These are phyloP conservation scores for Paraurostyla sp. DNA, from an alignment of 73 alveolate species.

Conservation along the genomic window DNA sequence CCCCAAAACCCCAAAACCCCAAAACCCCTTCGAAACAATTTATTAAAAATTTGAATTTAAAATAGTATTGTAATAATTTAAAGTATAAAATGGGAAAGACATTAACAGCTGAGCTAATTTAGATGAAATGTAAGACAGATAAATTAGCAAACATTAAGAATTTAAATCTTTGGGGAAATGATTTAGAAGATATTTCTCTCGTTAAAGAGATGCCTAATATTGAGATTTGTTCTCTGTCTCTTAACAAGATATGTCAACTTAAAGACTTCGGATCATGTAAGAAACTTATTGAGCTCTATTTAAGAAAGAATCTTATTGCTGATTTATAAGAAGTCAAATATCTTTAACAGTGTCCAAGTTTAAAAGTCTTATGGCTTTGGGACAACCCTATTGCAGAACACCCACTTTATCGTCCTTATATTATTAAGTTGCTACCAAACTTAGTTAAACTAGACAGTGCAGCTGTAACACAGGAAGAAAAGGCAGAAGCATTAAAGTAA, in stretches of 20 bases:
- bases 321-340: slow-evolving; percentile 91
- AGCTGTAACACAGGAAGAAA: slow-evolving; percentile 69
- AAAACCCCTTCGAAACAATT: too few relatives aligned
- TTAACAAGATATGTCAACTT: slow-evolving; percentile 91
- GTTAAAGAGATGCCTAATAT: slow-evolving; percentile 93
- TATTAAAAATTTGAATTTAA: too few relatives aligned
- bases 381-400: slow-evolving; percentile 97
- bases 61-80: too few relatives aligned
- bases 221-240: slow-evolving; percentile 92
- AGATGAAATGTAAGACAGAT: slow-evolving; percentile 80
- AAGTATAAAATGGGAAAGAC: slow-evolving; percentile 87
- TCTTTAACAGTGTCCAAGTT: slow-evolving; percentile 79
- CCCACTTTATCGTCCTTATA: slow-evolving; percentile 89
- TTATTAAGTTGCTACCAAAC: slow-evolving; percentile 90
- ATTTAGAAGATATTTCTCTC: slow-evolving; percentile 90
- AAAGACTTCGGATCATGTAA: slow-evolving; percentile 87
- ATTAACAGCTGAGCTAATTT: slow-evolving; percentile 82
- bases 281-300: slow-evolving; percentile 92
- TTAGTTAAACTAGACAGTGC: slow-evolving; percentile 91
- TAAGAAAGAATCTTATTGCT: slow-evolving; percentile 93
- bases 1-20: too few relatives aligned
- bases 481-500: slow-evolving; percentile 38
- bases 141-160: slow-evolving; percentile 80
- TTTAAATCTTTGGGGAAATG: slow-evolving; percentile 96
- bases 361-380: slow-evolving; percentile 96